Evolutionary conservation across 331 rosid genomes (phyloP).

Genomic region (Dryas integrifolia): DNA sequence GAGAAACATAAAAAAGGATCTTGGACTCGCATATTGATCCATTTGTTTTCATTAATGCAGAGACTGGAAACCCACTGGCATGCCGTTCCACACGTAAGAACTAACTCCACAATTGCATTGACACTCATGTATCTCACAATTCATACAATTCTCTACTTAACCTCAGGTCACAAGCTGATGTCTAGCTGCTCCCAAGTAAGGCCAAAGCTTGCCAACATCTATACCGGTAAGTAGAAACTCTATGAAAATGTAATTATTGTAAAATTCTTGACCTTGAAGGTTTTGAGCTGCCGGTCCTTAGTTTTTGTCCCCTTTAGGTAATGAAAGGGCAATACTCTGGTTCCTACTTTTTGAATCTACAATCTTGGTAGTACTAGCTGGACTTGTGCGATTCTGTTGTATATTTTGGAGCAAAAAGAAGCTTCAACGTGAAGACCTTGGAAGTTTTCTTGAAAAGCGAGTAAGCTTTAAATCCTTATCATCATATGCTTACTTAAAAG

Average conservation of each 20-base stretch:
- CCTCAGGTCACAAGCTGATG: conserved; percentile 53
- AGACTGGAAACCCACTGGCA: conserved; percentile 51
- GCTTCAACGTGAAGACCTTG: conserved; percentile 57
- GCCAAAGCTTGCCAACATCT: conserved; percentile 49
- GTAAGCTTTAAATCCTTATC: conserved; percentile 38
- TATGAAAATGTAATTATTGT: not conserved
- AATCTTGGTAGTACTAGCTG: conserved; percentile 42
- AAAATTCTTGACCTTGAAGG: not conserved
- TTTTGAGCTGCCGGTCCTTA: conserved; percentile 1
- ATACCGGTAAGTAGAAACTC: conserved; percentile 51
- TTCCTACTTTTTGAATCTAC: conserved; percentile 64
- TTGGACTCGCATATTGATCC: conserved; percentile 25
- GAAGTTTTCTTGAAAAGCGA: conserved; percentile 62
- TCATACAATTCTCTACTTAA: conserved; percentile 11
- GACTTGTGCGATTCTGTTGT: conserved; percentile 59
- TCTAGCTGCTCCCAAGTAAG: conserved; percentile 75
- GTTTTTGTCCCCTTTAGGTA: conserved; percentile 38
- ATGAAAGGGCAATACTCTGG: conserved; percentile 53
- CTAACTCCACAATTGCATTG: conserved; percentile 2
- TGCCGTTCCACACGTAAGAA: conserved; percentile 57
- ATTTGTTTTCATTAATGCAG: conserved; percentile 33
- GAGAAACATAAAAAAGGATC: not conserved
- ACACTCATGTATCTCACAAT: not conserved
- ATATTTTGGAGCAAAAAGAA: conserved; percentile 76
- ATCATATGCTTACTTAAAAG: not conserved